Evolutionary conservation across 106 monocot genomes (phyloP).

Genomic region (Phalaenopsis aphrodite): DNA sequence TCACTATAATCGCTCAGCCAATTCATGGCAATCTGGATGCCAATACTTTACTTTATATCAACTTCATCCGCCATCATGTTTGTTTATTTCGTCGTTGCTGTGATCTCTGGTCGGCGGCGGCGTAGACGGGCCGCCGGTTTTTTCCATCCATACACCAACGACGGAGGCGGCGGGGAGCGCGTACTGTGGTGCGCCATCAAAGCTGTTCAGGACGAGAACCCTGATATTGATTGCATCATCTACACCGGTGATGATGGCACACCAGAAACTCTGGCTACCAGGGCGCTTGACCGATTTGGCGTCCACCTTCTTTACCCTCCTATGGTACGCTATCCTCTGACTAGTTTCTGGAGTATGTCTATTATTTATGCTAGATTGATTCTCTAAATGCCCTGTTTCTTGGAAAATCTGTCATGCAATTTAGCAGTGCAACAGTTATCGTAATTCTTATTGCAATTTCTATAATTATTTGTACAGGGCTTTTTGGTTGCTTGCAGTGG

Average conservation of each 20-base stretch:
- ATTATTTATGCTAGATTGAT: background rate
- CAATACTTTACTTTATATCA: constrained; percentile 5
- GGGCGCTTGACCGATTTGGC: constrained; percentile 79
- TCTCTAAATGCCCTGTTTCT: background rate
- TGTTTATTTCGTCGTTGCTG: background rate
- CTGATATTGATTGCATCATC: constrained; percentile 50
- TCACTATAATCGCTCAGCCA: background rate
- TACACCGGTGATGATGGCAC: constrained; percentile 76
- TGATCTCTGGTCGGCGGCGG: constrained; percentile 17
- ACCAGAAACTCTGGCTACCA: constrained; percentile 42
- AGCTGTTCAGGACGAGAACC: constrained; percentile 59
- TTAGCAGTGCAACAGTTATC: background rate
- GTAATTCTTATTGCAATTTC: background rate
- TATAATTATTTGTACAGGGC: background rate
- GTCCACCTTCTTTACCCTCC: constrained; percentile 60
- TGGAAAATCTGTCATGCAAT: background rate
- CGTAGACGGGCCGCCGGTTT: constrained; percentile 49
- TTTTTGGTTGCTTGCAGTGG: background rate
- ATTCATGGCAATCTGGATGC: background rate
- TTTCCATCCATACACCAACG: constrained; percentile 96
- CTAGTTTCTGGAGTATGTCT: background rate
- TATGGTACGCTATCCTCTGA: constrained; percentile 18
- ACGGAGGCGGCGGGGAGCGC: constrained; percentile 89
- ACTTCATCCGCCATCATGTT: constrained; percentile 1
- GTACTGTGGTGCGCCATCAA: constrained; percentile 96